These are phyloP conservation scores for Penicillium manginii DNA, from an alignment of 495 filamentous ascomycete genomes.

Conservation along the genomic window DNA sequence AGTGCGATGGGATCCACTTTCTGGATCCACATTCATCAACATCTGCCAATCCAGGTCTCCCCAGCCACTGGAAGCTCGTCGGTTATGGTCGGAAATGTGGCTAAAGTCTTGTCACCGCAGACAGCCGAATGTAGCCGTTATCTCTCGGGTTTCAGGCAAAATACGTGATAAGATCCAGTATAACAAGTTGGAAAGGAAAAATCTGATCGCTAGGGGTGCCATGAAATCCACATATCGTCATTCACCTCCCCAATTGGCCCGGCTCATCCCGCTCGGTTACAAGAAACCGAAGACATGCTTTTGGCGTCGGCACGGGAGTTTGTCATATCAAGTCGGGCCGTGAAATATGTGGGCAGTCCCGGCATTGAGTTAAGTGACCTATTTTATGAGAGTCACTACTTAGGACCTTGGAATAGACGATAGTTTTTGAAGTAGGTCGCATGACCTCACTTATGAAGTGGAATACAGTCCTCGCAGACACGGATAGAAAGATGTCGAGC, in stretches of 20 bases:
- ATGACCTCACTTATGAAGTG: too few species aligned
- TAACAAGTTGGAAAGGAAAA: too few species aligned
- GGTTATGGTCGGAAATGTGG: constrained; percentile 12
- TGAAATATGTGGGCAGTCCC: too few species aligned
- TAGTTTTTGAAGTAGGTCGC: too few species aligned
- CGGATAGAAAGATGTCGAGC: too few species aligned
- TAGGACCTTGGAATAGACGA: too few species aligned
- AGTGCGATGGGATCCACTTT: constrained; percentile 3
- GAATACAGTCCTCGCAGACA: too few species aligned
- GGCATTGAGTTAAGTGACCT: too few species aligned
- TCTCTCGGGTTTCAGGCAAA: background rate
- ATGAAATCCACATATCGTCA: background rate
- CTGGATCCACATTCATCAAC: background rate
- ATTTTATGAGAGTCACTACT: too few species aligned
- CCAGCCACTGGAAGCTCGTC: background rate
- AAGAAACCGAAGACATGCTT: background rate
- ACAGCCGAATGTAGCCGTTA: constrained; percentile 18
- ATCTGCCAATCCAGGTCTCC: background rate
- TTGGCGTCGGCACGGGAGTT: too few species aligned
- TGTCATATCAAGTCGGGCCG: too few species aligned
- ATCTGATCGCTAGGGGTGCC: constrained; percentile 1
- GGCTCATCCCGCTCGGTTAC: background rate
- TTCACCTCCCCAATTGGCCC: background rate
- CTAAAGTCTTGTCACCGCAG: constrained; percentile 3
- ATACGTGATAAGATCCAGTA: too few species aligned